Base-by-base conservation (phyloP, 2,329 filamentous ascomycete genomes). In the Rhynchosporium agropyri region DNA sequence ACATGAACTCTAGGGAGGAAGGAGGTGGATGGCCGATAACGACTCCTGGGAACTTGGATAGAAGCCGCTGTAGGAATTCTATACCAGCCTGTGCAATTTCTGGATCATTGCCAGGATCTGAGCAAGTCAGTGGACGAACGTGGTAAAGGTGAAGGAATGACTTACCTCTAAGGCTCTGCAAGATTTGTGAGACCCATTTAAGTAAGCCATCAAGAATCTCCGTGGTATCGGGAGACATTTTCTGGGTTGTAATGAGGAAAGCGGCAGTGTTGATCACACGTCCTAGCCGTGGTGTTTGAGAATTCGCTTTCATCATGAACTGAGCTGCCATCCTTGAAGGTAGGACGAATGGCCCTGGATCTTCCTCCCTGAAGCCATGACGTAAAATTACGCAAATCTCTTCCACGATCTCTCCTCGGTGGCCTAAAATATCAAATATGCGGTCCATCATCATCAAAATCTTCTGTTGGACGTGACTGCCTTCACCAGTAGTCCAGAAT, bases 281-380 rank as follows among this genome's bases (percentile, higher is more conserved):
- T 2, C 60, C 62, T 3, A 64, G 33, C 57, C 89, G 81, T 12
- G 88, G 87, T 9, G 84, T 89, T n/a, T 83, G 77, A 43, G 83
- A 76, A 1, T 77, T 79, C 28, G 87, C 83, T 58, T 82, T 83
- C 3, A 83, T 79, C 53, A 95, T 80, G 72, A 90, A 89, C 48
- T 85, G 80, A 10, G 87, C 84, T n/a, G 90, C 84, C 66, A 86
- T 80, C 0, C 81, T 77, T 0, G 89, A 81, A 2, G 88, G 83
- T 64, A 96, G 85, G 8, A 93, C 90, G 69, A 95, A 94, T 0
- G 90, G 89, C 0, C 91, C 91, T 3, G 89, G 84, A 31, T 86
- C 83, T 0, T 81, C 83, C 74, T 96, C 91, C 0, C 87, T 87
- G 71, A 93, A 93, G 0, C 91, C 91, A 26, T 86, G 84, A 46